Evolutionary conservation across 176 grass and related monocot species (phyloP).

Genomic region (Cocos nucifera): DNA sequence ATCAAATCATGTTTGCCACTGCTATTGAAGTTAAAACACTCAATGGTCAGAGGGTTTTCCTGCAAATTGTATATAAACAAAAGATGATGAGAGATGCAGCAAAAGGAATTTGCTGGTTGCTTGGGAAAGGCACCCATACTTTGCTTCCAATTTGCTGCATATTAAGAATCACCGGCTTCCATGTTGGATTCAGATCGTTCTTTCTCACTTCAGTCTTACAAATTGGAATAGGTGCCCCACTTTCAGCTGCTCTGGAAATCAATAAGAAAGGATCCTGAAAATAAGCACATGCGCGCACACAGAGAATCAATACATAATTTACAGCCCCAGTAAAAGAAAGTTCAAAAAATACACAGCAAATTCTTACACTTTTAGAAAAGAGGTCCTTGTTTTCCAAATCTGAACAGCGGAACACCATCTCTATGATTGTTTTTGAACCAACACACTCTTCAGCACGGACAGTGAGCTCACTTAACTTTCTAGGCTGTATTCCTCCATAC

Average conservation of each 20-base stretch:
- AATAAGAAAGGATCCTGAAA: constrained; percentile 85
- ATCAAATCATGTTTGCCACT: constrained; percentile 91
- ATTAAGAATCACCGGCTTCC: constrained; percentile 78
- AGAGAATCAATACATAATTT: constrained; percentile 16
- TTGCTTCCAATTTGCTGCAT: constrained; percentile 95
- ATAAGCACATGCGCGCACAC: background rate
- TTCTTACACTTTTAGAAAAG: constrained; percentile 92
- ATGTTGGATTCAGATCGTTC: constrained; percentile 93
- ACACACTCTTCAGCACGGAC: constrained; percentile 69
- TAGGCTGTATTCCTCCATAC: constrained; percentile 36
- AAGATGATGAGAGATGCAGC: constrained; percentile 3
- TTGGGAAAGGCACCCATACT: constrained; percentile 38
- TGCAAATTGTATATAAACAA: constrained; percentile 43
- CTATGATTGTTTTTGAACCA: constrained; percentile 81
- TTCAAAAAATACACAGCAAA: constrained; percentile 1
- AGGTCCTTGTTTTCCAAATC: constrained; percentile 97
- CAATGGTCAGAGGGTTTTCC: constrained; percentile 87
- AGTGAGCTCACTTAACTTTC: constrained; percentile 64
- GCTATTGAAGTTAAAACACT: constrained; percentile 94
- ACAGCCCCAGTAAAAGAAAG: background rate
- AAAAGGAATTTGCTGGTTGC: background rate
- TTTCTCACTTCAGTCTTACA: constrained; percentile 99
- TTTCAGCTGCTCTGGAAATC: constrained; percentile 83
- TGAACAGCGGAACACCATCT: constrained; percentile 75
- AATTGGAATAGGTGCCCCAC: constrained; percentile 72